Conservation (phyloP, 352 stramenopile species). For the Elongisporangium undulatum region DNA sequence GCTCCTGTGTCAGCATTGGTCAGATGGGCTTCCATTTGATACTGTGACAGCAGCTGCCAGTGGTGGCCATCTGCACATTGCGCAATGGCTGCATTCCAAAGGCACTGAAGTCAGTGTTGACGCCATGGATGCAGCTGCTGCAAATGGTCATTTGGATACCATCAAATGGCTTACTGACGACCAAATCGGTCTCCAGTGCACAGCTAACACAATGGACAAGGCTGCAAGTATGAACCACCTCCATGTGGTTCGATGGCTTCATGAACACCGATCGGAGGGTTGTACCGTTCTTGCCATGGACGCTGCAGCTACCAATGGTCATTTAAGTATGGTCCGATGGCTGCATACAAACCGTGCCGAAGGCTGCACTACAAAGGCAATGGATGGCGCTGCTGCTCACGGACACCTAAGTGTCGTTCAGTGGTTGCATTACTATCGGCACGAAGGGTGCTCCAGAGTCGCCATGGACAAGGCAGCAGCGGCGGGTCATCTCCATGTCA, state of each 20-base stretch:
- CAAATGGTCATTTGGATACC: conserved; percentile 3
- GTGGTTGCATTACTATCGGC: conserved; percentile 6
- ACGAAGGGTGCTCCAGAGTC: conserved; percentile 10
- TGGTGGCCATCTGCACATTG: conserved; percentile 11
- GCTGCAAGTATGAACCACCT: conserved; percentile 15
- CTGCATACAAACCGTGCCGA: conserved; percentile 7
- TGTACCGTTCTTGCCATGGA: conserved; percentile 9
- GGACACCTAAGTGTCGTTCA: conserved; percentile 4
- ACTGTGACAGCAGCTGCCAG: conserved; percentile 7
- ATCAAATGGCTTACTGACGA: conserved; percentile 11
- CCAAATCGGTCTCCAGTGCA: conserved; percentile 9
- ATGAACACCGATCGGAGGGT: conserved; percentile 5
- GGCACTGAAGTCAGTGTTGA: background rate
- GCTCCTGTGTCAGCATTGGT: background rate
- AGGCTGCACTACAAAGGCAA: conserved; percentile 12
- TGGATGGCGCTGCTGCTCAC: conserved; percentile 9
- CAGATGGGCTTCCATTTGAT: background rate
- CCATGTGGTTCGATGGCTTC: conserved; percentile 8
- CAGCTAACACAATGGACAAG: conserved; percentile 8
- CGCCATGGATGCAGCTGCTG: conserved; percentile 5
- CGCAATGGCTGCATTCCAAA: background rate
- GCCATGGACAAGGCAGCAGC: conserved; percentile 9
- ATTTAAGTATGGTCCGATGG: conserved; percentile 6
- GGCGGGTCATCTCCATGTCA: background rate
- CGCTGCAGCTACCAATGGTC: conserved; percentile 4